Conservation (phyloP, 2,329 filamentous ascomycete species). For the Calycina marina region DNA sequence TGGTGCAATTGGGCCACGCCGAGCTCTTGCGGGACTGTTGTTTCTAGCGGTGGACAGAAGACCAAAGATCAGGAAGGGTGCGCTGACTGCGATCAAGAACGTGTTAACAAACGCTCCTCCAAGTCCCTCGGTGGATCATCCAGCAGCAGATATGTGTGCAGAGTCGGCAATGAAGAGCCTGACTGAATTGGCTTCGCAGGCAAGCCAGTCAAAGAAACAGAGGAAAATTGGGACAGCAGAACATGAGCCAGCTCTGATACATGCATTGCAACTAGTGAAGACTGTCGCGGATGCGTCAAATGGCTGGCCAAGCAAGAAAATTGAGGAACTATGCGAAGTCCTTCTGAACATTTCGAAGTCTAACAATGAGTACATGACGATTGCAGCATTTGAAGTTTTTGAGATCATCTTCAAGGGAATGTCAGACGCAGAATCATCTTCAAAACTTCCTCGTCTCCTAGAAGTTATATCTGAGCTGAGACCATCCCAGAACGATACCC, state of each 20-base stretch:
- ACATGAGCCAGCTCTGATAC: slow-evolving; percentile 75
- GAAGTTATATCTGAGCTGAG: slow-evolving; percentile 87
- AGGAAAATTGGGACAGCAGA: slow-evolving; percentile 42
- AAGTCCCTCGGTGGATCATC: slow-evolving; percentile 84
- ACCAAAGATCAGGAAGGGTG: slow-evolving; percentile 87
- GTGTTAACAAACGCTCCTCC: slow-evolving; percentile 77
- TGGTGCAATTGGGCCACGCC: slow-evolving; percentile 69
- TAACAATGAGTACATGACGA: slow-evolving; percentile 89
- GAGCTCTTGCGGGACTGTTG: slow-evolving; percentile 75
- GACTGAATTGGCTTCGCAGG: slow-evolving; percentile 54
- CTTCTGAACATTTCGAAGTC: slow-evolving; percentile 78
- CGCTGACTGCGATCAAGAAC: slow-evolving; percentile 74
- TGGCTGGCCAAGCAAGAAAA: slow-evolving; percentile 94
- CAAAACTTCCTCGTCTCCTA: slow-evolving; percentile 77
- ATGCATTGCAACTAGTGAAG: slow-evolving; percentile 84
- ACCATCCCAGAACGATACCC: slow-evolving; percentile 83
- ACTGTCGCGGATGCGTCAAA: slow-evolving; percentile 74
- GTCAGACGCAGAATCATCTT: slow-evolving; percentile 69
- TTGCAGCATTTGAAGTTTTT: slow-evolving; percentile 93
- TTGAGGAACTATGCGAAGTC: slow-evolving; percentile 80
- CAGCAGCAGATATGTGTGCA: slow-evolving; percentile 90
- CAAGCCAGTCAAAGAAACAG: slow-evolving; percentile 50
- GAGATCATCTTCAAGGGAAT: slow-evolving; percentile 93
- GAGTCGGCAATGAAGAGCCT: slow-evolving; percentile 76
- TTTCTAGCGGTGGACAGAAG: slow-evolving; percentile 73